phyloP scores from a whole-genome alignment of 2,329 filamentous ascomycete genomes.

The Ascochyta fabae region DNA sequence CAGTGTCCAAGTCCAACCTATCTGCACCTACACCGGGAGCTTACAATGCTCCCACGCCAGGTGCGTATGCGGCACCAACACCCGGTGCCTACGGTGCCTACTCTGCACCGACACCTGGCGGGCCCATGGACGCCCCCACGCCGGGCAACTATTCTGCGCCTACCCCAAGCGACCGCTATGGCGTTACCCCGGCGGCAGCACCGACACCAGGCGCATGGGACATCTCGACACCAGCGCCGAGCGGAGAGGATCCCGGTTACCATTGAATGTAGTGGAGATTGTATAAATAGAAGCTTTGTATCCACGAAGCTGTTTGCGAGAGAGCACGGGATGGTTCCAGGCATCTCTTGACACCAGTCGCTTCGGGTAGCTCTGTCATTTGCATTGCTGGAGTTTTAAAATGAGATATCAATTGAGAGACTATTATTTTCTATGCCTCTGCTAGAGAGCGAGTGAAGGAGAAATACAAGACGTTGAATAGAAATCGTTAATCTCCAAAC shows the following conservation, averaged over 20 bases:
- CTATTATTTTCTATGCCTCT: background rate
- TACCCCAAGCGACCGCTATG: constrained; percentile 47
- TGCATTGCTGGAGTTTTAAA: constrained; percentile 28
- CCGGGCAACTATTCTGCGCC: constrained; percentile 50
- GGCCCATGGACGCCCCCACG: constrained; percentile 48
- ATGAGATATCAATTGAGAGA: constrained; percentile 15
- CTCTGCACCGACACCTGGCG: constrained; percentile 47
- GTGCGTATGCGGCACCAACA: constrained; percentile 46
- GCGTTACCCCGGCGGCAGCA: constrained; percentile 52
- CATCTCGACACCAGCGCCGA: constrained; percentile 53
- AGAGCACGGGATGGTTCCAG: background rate
- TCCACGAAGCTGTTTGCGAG: background rate
- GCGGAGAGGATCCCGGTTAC: constrained; percentile 34
- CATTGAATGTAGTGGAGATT: constrained; percentile 22
- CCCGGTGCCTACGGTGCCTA: constrained; percentile 45
- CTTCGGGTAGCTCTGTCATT: constrained; percentile 1
- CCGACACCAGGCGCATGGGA: constrained; percentile 67
- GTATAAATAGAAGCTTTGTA: constrained; percentile 7
- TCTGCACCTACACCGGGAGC: constrained; percentile 43
- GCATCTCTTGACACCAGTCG: background rate
- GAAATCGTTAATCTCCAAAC: too few relatives aligned
- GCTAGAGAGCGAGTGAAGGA: too few relatives aligned
- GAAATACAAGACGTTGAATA: too few relatives aligned
- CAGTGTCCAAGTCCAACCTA: constrained; percentile 37
- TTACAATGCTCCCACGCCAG: constrained; percentile 47